Base-by-base conservation (phyloP, 371 early-diverging fungal species). In the Mortierella sp. region DNA sequence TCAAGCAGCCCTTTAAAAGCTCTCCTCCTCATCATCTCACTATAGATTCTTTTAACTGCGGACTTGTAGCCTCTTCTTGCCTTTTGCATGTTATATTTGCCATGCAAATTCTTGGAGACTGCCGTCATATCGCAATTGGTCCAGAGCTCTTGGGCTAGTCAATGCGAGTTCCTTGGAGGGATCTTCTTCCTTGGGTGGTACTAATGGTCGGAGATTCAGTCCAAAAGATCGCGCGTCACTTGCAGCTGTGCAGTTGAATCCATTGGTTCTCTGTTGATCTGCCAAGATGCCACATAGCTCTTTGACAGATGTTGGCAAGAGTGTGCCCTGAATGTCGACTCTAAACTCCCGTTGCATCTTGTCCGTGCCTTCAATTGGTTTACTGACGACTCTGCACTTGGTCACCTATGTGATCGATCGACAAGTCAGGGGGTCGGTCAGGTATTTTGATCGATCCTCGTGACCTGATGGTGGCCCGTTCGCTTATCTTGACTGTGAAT, bases 181-280 rank as follows among this genome's bases (percentile, higher is more conserved):
- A 1, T 2, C 10, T 21, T n/a, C 17, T 25, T 24, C 29, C 17
- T 47, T 48, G n/a, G n/a, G n/a, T 1, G 4, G 16, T 6, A 37
- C 14, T n/a, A 76, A 28, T 0, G 69, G 66, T n/a, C 77, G 64
- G 24, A 76, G 31, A 27, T 76, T 76, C 13, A 76, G 29, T 43
- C 77, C 77, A 31, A 65, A 48, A 3, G 77, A 65, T 7, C 69
- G 64, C 17, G 62, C 40, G 21, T 69, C 65, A n/a, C 77, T 76
- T 3, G 57, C 41, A 1, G 69, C 39, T 17, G 41, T 44, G 19
- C 56, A 61, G 7, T 29, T 43, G 46, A 53, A 76, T 39, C 69
- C 69, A 22, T 40, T 41, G 4, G 40, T 19, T 16, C 21, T 39
- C 17, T 67, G 69, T 25, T 67, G 67, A 19, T 27, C 45, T 0